Conservation (phyloP, 139 green algal species). For the Tetratostichococcus sp. region DNA sequence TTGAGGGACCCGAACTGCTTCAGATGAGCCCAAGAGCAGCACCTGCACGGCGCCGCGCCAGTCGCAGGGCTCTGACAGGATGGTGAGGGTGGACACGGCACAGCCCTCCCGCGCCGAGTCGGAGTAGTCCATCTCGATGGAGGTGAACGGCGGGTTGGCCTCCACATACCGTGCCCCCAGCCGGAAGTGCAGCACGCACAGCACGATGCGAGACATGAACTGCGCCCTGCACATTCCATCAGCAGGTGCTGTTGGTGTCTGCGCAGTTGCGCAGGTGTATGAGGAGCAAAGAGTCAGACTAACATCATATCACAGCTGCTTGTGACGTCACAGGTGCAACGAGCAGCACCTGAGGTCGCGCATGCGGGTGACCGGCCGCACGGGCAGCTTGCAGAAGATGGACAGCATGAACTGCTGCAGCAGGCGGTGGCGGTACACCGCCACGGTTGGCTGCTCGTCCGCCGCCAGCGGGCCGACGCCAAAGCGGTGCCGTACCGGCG, state of each 20-base stretch:
- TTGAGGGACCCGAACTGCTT: too few species aligned
- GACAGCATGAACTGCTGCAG: conserved; percentile 92
- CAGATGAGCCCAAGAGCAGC: neutral
- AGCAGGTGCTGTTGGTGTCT: too few species aligned
- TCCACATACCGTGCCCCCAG: conserved; percentile 71
- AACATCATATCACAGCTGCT: too few species aligned
- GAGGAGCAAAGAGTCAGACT: too few species aligned
- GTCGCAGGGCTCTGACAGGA: conserved; percentile 85
- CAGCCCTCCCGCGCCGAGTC: conserved; percentile 91
- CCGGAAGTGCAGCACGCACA: conserved; percentile 89
- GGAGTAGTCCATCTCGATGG: conserved; percentile 88
- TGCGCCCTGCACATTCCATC: conserved; percentile 24
- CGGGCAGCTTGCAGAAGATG: conserved; percentile 95
- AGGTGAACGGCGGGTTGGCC: conserved; percentile 72
- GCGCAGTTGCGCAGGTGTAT: too few species aligned
- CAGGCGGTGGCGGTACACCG: conserved; percentile 92
- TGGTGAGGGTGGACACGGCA: conserved; percentile 87
- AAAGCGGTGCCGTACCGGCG: conserved; percentile 87
- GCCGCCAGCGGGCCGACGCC: conserved; percentile 35
- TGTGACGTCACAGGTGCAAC: neutral
- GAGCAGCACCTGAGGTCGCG: conserved; percentile 67
- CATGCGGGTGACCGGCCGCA: conserved; percentile 66
- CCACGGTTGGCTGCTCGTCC: conserved; percentile 36
- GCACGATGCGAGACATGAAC: conserved; percentile 86
- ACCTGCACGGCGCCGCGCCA: conserved; percentile 73